Base-by-base conservation (phyloP, 2,329 filamentous ascomycete species). In the Trichothecium sympodiale region DNA sequence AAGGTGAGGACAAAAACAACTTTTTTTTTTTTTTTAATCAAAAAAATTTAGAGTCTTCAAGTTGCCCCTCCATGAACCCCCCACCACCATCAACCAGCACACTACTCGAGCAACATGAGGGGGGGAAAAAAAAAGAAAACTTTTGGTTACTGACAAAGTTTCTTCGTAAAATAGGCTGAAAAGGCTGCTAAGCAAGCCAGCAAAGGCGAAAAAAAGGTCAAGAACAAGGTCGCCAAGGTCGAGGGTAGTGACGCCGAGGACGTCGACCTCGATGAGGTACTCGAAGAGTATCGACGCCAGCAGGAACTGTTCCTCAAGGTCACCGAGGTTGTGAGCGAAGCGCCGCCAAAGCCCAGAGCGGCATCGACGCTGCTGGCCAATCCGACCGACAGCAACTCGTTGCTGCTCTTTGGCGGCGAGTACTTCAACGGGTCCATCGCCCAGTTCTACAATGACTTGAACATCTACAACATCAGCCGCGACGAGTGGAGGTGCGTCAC, bases 291-390 rank as follows among this genome's bases (percentile, higher is more conserved):
- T 60, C 83, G 83, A 46, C 84, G 83, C 54, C 82, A 87, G 59
- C 91, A 98, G 64, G 89, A 94, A 52, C 83, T 84, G 51, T 95
- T 94, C 53, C 74, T 91, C 49, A 94, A 94, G 60, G 77, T 98
- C 49, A 95, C 89, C 4, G 91, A 98, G 63, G 71, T 74, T 3
- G 65, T 80, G 17, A 74, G 71, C 30, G 73, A 77, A 17, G 73
- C 65, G 3, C 83, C 88, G 14, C 91, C 91, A 1, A 75, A 77
- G 36, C 74, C 87, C 16, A 77, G 91, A 35, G 77, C 83, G 16
- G 89, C 87, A 6, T 75, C 85, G 7, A 86, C 84, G 0, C 64
- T 98, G 40, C 71, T 95, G 46, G 86, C 85, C 15, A 89, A 83
- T 28, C 91, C 91, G 2, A 75, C 80, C 23, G 89, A 93, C 60